Conservation (phyloP, 345 rosid genomes). For the Clausena lansium region DNA sequence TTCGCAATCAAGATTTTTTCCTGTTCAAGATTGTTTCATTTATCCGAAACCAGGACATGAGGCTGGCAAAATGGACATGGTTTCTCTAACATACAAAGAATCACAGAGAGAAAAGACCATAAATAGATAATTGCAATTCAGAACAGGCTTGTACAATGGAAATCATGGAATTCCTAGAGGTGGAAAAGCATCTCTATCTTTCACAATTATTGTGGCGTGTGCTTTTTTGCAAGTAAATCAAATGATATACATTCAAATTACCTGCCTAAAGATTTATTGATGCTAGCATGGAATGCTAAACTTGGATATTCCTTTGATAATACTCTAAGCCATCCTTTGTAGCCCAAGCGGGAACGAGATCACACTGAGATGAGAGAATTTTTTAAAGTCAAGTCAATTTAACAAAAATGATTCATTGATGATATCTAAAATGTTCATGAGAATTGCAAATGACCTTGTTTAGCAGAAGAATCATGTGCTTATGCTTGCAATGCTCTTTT, state of each 20-base stretch:
- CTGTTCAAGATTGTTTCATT: background rate
- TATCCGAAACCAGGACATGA: background rate
- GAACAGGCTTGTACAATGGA: background rate
- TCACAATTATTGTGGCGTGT: background rate
- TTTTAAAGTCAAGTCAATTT: background rate
- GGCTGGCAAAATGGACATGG: background rate
- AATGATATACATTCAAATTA: constrained; percentile 18
- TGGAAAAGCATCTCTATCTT: background rate
- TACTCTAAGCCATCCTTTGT: constrained; percentile 91
- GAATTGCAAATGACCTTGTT: constrained; percentile 63
- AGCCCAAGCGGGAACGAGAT: constrained; percentile 96
- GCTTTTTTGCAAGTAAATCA: background rate
- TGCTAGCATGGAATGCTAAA: constrained; percentile 94
- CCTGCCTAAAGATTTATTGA: constrained; percentile 94
- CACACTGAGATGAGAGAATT: constrained; percentile 50
- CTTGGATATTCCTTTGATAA: constrained; percentile 93
- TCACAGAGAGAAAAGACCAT: background rate
- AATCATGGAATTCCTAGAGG: background rate
- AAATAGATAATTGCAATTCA: background rate
- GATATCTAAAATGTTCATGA: background rate
- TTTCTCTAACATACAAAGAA: background rate
- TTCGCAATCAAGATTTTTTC: background rate
- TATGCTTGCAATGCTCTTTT: constrained; percentile 90
- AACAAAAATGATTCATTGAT: background rate
- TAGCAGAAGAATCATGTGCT: constrained; percentile 83